A percentile compares a stretch with the other conserved stretches of the same genome.
These are phyloP conservation scores for Boletus tylopilopsis DNA, from an alignment of 768 basidiomycete species.

Conservation along the genomic window DNA sequence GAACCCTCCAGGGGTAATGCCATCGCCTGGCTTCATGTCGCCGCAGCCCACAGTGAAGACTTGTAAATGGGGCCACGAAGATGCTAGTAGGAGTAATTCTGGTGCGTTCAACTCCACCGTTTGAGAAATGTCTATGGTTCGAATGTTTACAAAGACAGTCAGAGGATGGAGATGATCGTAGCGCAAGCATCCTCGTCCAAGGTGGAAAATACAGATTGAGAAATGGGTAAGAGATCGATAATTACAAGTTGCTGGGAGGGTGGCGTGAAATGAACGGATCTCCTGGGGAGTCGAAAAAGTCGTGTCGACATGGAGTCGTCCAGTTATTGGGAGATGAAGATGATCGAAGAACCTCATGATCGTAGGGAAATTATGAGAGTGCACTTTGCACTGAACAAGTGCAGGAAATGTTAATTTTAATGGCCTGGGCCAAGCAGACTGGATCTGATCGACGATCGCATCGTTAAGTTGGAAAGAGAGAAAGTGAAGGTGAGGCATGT, in stretches of 20 bases:
- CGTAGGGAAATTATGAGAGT: not conserved
- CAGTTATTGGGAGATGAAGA: not conserved
- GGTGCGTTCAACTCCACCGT: not conserved
- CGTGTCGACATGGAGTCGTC: not conserved
- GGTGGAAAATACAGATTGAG: not conserved
- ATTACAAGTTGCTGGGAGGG: not conserved
- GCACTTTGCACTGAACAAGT: not conserved
- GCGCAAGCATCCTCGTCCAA: not conserved
- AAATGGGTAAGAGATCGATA: not conserved
- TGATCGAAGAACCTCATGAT: not conserved
- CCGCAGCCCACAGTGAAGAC: not conserved
- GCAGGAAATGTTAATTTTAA: not conserved
- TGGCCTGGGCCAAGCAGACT: not conserved
- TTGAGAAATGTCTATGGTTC: not conserved
- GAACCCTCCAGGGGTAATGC: not conserved
- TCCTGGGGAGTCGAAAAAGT: not conserved
- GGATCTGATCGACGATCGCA: not conserved
- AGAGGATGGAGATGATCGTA: not conserved
- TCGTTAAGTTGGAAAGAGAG: not conserved
- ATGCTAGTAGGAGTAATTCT: not conserved
- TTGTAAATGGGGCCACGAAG: not conserved
- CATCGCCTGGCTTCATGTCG: no score
- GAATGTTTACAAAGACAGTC: not conserved
- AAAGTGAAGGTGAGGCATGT: not conserved
- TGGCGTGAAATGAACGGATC: not conserved